Conservation (phyloP, 495 filamentous ascomycete genomes). For the Platismatia glauca region DNA sequence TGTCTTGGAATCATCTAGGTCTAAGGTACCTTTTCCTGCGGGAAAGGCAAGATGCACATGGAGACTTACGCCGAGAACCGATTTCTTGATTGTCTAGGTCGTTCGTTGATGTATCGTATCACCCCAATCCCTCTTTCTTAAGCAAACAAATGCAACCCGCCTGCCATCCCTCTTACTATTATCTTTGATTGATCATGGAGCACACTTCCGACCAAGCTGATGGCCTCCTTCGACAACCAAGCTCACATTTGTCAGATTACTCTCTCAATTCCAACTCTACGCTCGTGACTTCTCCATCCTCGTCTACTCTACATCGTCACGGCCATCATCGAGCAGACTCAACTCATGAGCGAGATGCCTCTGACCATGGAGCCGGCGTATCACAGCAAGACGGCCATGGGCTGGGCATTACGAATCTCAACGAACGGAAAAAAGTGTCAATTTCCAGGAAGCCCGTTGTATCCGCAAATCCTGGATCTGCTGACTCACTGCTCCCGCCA, state of each 20-base stretch:
- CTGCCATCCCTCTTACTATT: neutral
- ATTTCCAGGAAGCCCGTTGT: slow-evolving; percentile 3
- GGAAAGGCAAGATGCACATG: neutral
- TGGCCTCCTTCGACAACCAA: neutral
- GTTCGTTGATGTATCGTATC: neutral
- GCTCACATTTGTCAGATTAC: slow-evolving; percentile 14
- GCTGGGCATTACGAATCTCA: slow-evolving; percentile 11
- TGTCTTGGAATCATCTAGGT: neutral
- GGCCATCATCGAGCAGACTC: slow-evolving; percentile 11
- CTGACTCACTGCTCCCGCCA: slow-evolving; percentile 12
- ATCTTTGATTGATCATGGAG: neutral
- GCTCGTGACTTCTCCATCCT: slow-evolving; percentile 14
- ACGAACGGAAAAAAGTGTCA: neutral
- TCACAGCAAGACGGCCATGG: slow-evolving; percentile 9
- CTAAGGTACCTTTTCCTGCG: neutral
- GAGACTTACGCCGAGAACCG: neutral
- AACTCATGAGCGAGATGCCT: slow-evolving; percentile 11
- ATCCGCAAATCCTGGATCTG: neutral
- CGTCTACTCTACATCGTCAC: slow-evolving; percentile 8
- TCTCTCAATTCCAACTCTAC: slow-evolving; percentile 18
- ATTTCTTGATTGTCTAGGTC: neutral
- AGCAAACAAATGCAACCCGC: neutral
- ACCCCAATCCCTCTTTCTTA: neutral
- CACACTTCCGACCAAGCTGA: neutral
- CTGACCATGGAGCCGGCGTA: slow-evolving; percentile 5